These are phyloP conservation scores for Tuber borchii DNA, from an alignment of 495 filamentous ascomycete species.

Conservation along the genomic window DNA sequence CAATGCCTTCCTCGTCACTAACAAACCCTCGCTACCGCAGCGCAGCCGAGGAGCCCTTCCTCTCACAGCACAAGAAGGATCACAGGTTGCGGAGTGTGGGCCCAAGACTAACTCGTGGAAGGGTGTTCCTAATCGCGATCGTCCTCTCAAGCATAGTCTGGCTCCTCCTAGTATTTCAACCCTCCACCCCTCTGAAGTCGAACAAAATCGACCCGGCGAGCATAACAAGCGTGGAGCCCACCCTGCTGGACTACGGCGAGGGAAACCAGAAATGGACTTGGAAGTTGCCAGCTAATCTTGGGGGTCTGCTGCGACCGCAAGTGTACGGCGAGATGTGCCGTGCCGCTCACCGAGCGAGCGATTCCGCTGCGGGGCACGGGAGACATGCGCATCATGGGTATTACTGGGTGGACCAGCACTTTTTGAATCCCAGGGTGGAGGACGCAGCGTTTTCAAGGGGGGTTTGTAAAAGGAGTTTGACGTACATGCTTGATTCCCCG, in stretches of 20 bases:
- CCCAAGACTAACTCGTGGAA: constrained; percentile 5
- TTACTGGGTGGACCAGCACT: constrained; percentile 56
- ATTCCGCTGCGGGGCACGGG: constrained; percentile 45
- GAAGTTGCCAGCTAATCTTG: constrained; percentile 54
- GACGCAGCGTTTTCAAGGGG: constrained; percentile 44
- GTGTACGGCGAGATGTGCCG: constrained; percentile 58
- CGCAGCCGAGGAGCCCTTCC: constrained; percentile 21
- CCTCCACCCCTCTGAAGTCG: neutral
- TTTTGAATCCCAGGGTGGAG: constrained; percentile 54
- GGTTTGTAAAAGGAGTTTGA: constrained; percentile 60
- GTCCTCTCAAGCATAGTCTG: constrained; percentile 5
- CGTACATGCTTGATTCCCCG: constrained; percentile 60
- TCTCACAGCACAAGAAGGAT: constrained; percentile 9
- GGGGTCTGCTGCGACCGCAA: constrained; percentile 54
- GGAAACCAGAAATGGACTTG: constrained; percentile 62
- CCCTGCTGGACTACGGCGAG: neutral
- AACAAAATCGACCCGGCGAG: constrained; percentile 17
- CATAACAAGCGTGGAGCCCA: constrained; percentile 1
- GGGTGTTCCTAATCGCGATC: neutral
- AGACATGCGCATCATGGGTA: constrained; percentile 49
- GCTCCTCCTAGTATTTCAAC: neutral
- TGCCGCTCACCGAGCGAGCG: constrained; percentile 51
- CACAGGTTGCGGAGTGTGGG: neutral
- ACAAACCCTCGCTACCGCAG: constrained; percentile 17
- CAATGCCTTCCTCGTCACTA: constrained; percentile 10